phyloP scores from a whole-genome alignment of 2,329 filamentous ascomycete genomes.

The Keithomyces neogunnii region DNA sequence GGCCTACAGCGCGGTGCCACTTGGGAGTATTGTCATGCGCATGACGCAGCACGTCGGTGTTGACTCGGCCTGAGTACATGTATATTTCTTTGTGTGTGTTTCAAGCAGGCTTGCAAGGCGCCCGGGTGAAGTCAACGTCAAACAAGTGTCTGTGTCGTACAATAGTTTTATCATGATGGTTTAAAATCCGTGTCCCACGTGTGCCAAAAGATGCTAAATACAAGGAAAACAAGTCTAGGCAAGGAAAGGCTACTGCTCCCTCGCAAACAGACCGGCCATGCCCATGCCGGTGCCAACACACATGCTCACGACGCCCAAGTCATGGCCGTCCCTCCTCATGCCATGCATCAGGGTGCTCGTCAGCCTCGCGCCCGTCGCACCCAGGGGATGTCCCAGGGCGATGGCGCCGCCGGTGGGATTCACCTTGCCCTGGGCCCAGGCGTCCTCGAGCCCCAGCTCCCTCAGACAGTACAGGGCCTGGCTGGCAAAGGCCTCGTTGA shows the following conservation, averaged over 20 bases:
- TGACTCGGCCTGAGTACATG: too few species aligned
- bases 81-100: too few species aligned
- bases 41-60: too few species aligned
- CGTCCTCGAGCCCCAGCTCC: constrained; percentile 56
- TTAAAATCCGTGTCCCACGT: neutral
- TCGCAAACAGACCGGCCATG: constrained; percentile 60
- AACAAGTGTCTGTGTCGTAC: too few species aligned
- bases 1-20: neutral
- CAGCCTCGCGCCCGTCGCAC: constrained; percentile 80
- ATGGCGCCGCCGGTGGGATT: constrained; percentile 93
- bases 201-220: neutral
- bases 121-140: too few species aligned
- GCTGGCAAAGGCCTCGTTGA: constrained; percentile 75
- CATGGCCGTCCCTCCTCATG: constrained; percentile 58
- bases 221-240: neutral
- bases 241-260: constrained; percentile 36
- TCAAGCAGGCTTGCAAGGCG: too few species aligned
- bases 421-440: constrained; percentile 57
- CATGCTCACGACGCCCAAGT: constrained; percentile 85
- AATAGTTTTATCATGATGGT: too few species aligned
- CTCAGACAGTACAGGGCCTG: constrained; percentile 64
- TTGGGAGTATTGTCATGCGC: neutral
- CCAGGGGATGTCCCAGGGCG: constrained; percentile 85
- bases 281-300: constrained; percentile 80
- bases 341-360: constrained; percentile 61